A percentile compares a stretch with the other conserved stretches of the same genome.
phyloP scores from a whole-genome alignment of 371 early-diverging fungal genomes.

The Rhizopus sp. region DNA sequence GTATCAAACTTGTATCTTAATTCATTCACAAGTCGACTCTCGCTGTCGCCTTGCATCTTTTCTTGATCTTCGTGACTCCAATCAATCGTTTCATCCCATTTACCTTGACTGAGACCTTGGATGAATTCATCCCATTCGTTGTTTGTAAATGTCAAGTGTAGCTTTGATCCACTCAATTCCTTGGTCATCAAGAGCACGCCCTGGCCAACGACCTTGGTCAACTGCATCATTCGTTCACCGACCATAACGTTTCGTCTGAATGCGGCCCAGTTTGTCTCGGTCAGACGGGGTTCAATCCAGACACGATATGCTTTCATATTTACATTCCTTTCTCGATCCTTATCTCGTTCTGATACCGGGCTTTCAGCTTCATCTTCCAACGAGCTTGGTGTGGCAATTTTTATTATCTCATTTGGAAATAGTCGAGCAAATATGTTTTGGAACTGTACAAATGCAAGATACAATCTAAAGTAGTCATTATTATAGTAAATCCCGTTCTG shows the following conservation, averaged over 20 bases:
- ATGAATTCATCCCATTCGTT: slow-evolving; percentile 55
- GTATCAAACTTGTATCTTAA: slow-evolving; percentile 37
- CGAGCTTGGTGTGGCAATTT: slow-evolving; percentile 4
- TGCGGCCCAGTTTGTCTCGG: slow-evolving; percentile 52
- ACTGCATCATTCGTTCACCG: slow-evolving; percentile 49
- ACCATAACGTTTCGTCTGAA: slow-evolving; percentile 53
- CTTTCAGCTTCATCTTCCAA: slow-evolving; percentile 13
- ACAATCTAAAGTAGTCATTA: slow-evolving; percentile 48
- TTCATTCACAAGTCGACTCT: slow-evolving; percentile 31
- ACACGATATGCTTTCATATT: slow-evolving; percentile 54
- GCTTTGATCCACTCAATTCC: slow-evolving; percentile 50
- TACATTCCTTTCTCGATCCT: slow-evolving; percentile 44
- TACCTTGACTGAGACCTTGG: slow-evolving; percentile 34
- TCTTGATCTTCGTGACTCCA: slow-evolving; percentile 19
- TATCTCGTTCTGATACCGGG: slow-evolving; percentile 18
- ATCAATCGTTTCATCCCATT: slow-evolving; percentile 41
- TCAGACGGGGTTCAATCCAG: slow-evolving; percentile 48
- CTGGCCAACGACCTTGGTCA: slow-evolving; percentile 45
- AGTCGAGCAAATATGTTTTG: slow-evolving; percentile 40
- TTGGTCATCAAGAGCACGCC: slow-evolving; percentile 52
- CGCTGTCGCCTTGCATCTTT: background rate
- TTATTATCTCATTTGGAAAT: slow-evolving; percentile 34
- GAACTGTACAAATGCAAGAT: slow-evolving; percentile 52
- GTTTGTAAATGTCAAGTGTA: slow-evolving; percentile 53
- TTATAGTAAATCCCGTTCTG: slow-evolving; percentile 58